A percentile compares a stretch with the other conserved stretches of the same genome.
Evolutionary conservation across 2,329 filamentous ascomycete species (phyloP).

Genomic region (Trichoderma sp.): DNA sequence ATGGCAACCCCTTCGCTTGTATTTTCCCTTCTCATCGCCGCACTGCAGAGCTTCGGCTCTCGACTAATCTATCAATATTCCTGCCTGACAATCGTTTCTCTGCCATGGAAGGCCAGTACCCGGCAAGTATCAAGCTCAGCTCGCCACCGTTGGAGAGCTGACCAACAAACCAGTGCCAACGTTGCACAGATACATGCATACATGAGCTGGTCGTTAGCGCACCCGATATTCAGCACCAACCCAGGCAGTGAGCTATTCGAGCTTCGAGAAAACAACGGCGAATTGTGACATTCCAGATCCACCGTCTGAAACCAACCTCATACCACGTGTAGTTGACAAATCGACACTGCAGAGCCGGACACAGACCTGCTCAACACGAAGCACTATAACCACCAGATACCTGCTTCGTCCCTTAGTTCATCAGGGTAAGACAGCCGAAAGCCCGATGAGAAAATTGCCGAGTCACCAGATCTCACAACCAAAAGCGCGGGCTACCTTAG

Average conservation of each 20-base stretch:
- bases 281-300: neutral
- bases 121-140: neutral
- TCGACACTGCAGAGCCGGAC: neutral
- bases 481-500: neutral
- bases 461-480: neutral
- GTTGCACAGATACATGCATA: neutral
- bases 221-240: neutral
- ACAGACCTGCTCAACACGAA: neutral
- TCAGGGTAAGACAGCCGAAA: neutral
- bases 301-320: neutral
- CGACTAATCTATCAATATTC: neutral
- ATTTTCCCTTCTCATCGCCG: neutral
- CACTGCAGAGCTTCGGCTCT: neutral
- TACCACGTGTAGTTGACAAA: neutral
- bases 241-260: neutral
- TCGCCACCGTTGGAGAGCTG: neutral
- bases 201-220: neutral
- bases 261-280: neutral
- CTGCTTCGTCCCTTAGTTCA: neutral
- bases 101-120: neutral
- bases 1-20: neutral
- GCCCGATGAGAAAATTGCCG: constrained; percentile 5
- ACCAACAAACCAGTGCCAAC: neutral
- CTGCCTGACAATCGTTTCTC: neutral
- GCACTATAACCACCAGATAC: neutral